Evolutionary conservation across 768 basidiomycete species (phyloP).

Genomic region (Boletus reticuloceps): DNA sequence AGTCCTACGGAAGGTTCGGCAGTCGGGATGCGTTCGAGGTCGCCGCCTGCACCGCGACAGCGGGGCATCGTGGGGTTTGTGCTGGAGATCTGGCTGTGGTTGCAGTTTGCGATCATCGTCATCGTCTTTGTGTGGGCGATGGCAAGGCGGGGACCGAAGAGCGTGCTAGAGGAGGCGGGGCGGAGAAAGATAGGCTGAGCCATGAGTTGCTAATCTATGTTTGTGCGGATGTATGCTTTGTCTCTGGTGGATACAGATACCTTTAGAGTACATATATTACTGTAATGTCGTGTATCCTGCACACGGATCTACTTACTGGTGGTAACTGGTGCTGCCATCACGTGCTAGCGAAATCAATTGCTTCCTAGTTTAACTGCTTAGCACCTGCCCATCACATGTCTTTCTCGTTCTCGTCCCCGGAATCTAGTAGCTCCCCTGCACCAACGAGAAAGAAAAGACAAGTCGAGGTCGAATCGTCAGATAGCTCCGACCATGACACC

Average conservation of each 20-base stretch:
- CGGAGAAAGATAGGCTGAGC: constrained; percentile 18
- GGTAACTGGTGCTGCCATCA: not conserved
- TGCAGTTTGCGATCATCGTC: constrained; percentile 75
- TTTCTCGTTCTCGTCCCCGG: constrained; percentile 28
- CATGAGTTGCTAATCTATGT: not conserved
- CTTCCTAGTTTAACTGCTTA: no score
- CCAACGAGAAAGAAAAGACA: constrained; percentile 23
- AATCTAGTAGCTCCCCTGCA: constrained; percentile 30
- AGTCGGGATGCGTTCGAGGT: constrained; percentile 1
- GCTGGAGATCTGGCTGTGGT: constrained; percentile 80
- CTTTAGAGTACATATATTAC: constrained; percentile 14
- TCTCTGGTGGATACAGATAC: constrained; percentile 8
- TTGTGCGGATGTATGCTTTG: not conserved
- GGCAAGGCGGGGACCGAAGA: constrained; percentile 74
- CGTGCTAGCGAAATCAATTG: not conserved
- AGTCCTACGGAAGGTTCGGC: not conserved
- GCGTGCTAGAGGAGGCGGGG: constrained; percentile 52
- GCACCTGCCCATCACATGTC: constrained; percentile 6
- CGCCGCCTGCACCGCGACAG: constrained; percentile 21
- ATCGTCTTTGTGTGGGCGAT: constrained; percentile 78
- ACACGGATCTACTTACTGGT: constrained; percentile 7
- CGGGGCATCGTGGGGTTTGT: constrained; percentile 44
- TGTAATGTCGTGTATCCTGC: constrained; percentile 20
- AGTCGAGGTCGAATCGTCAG: constrained; percentile 16
- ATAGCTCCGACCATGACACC: constrained; percentile 25